phyloP scores from a whole-genome alignment of 2,329 filamentous ascomycete genomes.

The Sporothrix mexicana region DNA sequence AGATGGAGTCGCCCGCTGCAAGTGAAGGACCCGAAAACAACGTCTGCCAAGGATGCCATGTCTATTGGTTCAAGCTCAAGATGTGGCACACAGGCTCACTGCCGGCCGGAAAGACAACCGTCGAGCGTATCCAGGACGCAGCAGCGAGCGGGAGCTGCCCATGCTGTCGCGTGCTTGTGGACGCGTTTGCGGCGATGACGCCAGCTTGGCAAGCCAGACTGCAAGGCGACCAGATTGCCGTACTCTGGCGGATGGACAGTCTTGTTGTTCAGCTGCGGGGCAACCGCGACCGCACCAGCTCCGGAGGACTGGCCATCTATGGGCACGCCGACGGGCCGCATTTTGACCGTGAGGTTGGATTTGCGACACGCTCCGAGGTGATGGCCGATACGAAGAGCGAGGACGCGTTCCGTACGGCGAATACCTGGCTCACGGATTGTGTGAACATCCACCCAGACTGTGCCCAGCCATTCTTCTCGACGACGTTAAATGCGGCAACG shows the following conservation, averaged over 20 bases:
- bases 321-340: neutral
- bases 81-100: conserved; percentile 1
- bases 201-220: neutral
- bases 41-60: conserved; percentile 25
- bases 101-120: neutral
- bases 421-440: neutral
- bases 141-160: neutral
- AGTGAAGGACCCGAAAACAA: neutral
- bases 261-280: neutral
- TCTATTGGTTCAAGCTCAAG: conserved; percentile 32
- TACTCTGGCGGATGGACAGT: neutral
- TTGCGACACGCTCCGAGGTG: neutral
- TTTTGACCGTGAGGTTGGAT: neutral
- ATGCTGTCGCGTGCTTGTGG: conserved; percentile 16
- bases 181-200: neutral
- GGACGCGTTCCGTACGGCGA: neutral
- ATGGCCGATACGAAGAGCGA: neutral
- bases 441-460: conserved; percentile 1
- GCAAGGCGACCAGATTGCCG: neutral
- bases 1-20: no score
- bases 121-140: conserved; percentile 1
- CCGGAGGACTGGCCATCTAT: neutral
- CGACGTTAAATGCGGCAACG: neutral
- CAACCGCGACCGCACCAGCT: neutral
- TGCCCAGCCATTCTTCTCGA: conserved; percentile 2